phyloP scores from a whole-genome alignment of 176 grass and related monocot genomes.

The Saccharum spontaneum region DNA sequence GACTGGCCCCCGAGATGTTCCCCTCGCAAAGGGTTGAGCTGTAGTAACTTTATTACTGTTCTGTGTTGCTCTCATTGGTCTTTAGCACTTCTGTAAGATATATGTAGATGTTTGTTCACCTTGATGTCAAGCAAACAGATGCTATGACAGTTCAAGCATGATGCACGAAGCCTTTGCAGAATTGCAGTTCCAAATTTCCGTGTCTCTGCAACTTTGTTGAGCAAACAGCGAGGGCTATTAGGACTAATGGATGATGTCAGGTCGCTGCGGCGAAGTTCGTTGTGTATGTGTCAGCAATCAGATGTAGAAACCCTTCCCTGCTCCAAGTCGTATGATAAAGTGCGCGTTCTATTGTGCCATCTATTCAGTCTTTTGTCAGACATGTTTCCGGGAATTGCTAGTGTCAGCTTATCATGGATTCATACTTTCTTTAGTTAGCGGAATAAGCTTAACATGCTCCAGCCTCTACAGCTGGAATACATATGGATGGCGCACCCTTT shows the following conservation, averaged over 20 bases:
- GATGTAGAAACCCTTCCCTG: background rate
- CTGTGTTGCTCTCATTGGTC: background rate
- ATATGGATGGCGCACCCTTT: background rate
- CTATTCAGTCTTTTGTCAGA: background rate
- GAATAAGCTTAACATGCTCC: background rate
- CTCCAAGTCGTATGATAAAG: background rate
- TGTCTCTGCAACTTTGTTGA: background rate
- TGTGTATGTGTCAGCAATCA: background rate
- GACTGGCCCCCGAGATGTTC: background rate
- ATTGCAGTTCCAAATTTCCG: background rate
- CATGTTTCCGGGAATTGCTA: background rate
- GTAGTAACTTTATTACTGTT: background rate
- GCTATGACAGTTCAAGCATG: background rate
- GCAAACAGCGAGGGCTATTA: background rate
- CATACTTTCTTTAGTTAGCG: too few species aligned
- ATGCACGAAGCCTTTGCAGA: background rate
- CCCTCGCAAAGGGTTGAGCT: background rate
- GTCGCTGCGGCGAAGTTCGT: background rate
- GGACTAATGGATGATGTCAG: background rate
- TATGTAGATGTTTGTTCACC: slow-evolving; percentile 10
- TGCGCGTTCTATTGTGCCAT: background rate
- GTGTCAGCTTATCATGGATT: too few species aligned
- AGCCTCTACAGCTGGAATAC: background rate
- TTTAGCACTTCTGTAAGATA: slow-evolving; percentile 20
- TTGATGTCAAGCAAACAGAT: background rate